Evolutionary conservation across 129 eudicot species (phyloP), one percentile per base, ranked within the genome.

Genomic region (Tagetes patula): DNA sequence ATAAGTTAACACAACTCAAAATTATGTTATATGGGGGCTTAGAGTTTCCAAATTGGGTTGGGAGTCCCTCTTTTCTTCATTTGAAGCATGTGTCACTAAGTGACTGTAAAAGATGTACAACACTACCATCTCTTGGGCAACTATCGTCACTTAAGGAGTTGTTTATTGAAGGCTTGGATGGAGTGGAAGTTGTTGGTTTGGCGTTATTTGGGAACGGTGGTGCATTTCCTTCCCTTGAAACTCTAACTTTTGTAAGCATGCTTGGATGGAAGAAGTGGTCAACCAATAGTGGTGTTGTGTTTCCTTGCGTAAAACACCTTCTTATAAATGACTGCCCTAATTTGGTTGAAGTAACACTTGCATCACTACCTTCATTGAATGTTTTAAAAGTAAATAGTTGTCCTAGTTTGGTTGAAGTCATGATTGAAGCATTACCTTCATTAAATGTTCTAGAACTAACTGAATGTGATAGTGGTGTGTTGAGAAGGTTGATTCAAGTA

Each of bases 151-250:
- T 86, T 41, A 82, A 80, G 71, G 38, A 71, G 75, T 54, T 71
- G 50, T 1, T 2, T n/a, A 55, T 71, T 71, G 2, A 4, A 3
- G 40, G 36, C 14, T 73, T 83, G 77, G 34, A 62, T 5, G 69
- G 45, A 30, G 65, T 83, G 46, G 77, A 71, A 63, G 31, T 20
- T 67, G 70, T 86, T 2, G 85, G 87, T 6, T 20, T 20, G 27
- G 27, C 27, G 65, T 77, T 86, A 49, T 76, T 68, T 27, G 27
- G 47, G 8, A 58, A 34, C 2, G 48, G 20, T 32, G 20, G 3
- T 73, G 71, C 82, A 37, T 83, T 78, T 33, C 84, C 80, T 33
- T 68, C 78, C 34, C 83, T 85, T 13, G 81, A 78, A 76, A 70
- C 20, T 47, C 60, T 85, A 39, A 1, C 67, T 13, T 81, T 85